Conservation (phyloP, 2,329 filamentous ascomycete genomes). For the Clonostachys rosea region DNA sequence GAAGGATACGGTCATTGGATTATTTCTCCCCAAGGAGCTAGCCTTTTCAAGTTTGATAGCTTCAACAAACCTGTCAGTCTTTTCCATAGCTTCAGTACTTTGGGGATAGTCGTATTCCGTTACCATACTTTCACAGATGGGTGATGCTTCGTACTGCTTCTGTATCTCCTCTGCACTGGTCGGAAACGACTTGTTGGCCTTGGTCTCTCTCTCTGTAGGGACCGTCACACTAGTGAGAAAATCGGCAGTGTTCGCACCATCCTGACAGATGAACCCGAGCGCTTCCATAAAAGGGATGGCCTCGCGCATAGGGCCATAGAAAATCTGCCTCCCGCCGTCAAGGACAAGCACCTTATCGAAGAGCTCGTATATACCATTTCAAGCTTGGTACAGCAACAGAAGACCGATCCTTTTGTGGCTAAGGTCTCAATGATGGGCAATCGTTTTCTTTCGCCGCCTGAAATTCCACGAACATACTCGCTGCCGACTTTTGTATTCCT, state of each 20-base stretch:
- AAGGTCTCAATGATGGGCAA: slow-evolving; percentile 67
- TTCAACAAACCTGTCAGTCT: slow-evolving; percentile 23
- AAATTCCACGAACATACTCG: slow-evolving; percentile 54
- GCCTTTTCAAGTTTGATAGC: slow-evolving; percentile 12
- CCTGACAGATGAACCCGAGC: slow-evolving; percentile 52
- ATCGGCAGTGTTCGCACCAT: slow-evolving; percentile 56
- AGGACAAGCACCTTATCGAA: slow-evolving; percentile 73
- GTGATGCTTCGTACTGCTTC: slow-evolving; percentile 34
- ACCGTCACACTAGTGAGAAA: slow-evolving; percentile 67
- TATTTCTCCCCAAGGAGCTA: slow-evolving; percentile 6
- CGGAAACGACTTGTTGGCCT: slow-evolving; percentile 36
- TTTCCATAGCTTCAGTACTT: slow-evolving; percentile 29
- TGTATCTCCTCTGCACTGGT: slow-evolving; percentile 59
- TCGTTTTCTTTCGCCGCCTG: slow-evolving; percentile 62
- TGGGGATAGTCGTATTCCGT: slow-evolving; percentile 12
- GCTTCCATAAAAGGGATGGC: slow-evolving; percentile 63
- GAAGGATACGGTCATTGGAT: slow-evolving; percentile 13
- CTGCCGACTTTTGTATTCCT: slow-evolving; percentile 61
- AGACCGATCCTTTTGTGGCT: slow-evolving; percentile 11
- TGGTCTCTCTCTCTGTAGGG: slow-evolving; percentile 44
- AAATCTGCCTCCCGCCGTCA: slow-evolving; percentile 62
- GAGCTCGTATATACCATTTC: slow-evolving; percentile 56
- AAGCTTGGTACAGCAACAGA: slow-evolving; percentile 64
- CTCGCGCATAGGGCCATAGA: slow-evolving; percentile 55
- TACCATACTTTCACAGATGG: slow-evolving; percentile 17